Evolutionary conservation across 2,329 filamentous ascomycete genomes (phyloP), one percentile per base, ranked within the genome.

Genomic region (Aureobasidium lini): DNA sequence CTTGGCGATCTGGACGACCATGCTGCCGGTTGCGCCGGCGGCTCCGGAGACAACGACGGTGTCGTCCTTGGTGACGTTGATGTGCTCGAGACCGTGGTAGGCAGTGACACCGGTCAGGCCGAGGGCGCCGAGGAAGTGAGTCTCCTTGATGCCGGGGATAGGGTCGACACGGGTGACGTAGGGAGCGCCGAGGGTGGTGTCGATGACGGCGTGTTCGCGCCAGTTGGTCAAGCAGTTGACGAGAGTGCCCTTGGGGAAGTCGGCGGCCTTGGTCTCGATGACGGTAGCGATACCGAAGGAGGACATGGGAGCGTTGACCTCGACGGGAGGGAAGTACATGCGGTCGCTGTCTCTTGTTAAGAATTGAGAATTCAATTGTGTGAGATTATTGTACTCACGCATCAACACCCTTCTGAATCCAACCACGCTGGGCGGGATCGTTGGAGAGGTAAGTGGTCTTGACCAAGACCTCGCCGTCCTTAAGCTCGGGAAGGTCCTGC

Each of bases 1-100:
- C 67, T 79, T 79, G 6, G 79, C 80, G 62, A 83, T 78, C 68
- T 83, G 80, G 7, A 81, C 77, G 0, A 73, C 78, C 68, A 79
- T 75, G 50, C 68, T 72, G 0, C 78, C 78, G 1, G 76, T 78
- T 6, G 77, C 77, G 2, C 78, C 78, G 1, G 78, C 78, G 1
- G 78, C 78, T 2, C 75, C 76, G 40, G 73, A 76, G 10, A 80
- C 68, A 15, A 81, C 76, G 18, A 81, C 74, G 31, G 79, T 66
- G 3, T 73, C 73, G 60, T 79, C 73, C 9, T 67, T 64, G 44
- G 70, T 73, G 4, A 70, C 69, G 18, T 68, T 69, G 10, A 70
- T 74, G n/a, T 74, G 69, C 29, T 75, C 72, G 10, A 79, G 66
- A 5, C 75, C 78, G 54, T 75, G 75, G 64, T 78, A 82, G 8